Evolutionary conservation across 2,329 filamentous ascomycete species (phyloP).

Genomic region (Phialophora expanda): DNA sequence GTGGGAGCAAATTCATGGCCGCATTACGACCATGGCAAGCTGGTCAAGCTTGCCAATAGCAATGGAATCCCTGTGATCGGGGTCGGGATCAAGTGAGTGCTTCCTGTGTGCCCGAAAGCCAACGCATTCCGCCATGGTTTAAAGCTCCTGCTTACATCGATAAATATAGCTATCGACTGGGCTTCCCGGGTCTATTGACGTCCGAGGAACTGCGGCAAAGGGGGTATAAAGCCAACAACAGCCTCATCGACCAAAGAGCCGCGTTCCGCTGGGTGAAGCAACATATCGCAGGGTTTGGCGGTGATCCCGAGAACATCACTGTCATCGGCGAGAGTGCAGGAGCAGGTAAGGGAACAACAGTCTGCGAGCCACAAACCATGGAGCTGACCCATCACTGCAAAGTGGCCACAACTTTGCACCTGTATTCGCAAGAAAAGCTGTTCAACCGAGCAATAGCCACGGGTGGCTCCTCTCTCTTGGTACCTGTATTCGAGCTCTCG

Average conservation of each 20-base stretch:
- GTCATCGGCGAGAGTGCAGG: slow-evolving; percentile 57
- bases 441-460: slow-evolving; percentile 52
- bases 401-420: slow-evolving; percentile 45
- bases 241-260: slow-evolving; percentile 50
- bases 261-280: slow-evolving; percentile 49
- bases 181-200: slow-evolving; percentile 54
- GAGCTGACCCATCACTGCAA: slow-evolving; percentile 6
- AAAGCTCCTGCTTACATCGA: neutral
- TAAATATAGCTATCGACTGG: slow-evolving; percentile 54
- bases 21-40: slow-evolving; percentile 54
- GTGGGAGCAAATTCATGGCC: slow-evolving; percentile 61
- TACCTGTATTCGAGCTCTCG: slow-evolving; percentile 47
- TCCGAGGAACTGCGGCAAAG: slow-evolving; percentile 55
- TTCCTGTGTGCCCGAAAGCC: neutral
- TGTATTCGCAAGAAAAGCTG: slow-evolving; percentile 47
- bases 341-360: slow-evolving; percentile 45
- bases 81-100: slow-evolving; percentile 52
- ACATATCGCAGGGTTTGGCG: slow-evolving; percentile 51
- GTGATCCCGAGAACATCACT: slow-evolving; percentile 49
- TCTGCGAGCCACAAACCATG: neutral
- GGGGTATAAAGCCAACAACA: slow-evolving; percentile 54
- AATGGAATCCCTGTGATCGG: slow-evolving; percentile 55
- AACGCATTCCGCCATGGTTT: neutral
- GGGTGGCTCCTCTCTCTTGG: slow-evolving; percentile 53
- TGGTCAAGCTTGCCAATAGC: slow-evolving; percentile 54